These are phyloP conservation scores for Solanum chacoense DNA, from an alignment of 305 asterid genomes.

Conservation along the genomic window DNA sequence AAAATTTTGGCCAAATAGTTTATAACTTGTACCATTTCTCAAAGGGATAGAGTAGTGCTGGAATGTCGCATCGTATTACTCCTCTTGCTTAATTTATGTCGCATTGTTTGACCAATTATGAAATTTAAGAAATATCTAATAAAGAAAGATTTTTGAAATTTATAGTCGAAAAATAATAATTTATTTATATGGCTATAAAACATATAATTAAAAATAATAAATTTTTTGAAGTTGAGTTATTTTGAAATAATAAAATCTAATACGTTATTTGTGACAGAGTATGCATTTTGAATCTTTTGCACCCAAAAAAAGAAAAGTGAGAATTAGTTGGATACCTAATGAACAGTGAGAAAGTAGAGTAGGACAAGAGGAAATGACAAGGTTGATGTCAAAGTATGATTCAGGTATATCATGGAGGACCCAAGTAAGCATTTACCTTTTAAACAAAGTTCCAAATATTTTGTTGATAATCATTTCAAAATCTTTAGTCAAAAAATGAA, in stretches of 20 bases:
- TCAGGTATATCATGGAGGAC: constrained; percentile 1
- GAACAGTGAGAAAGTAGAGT: background rate
- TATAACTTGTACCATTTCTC: background rate
- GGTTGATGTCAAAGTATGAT: background rate
- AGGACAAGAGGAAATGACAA: background rate
- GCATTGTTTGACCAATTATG: background rate
- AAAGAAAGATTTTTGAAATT: background rate
- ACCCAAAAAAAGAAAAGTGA: background rate
- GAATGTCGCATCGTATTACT: background rate
- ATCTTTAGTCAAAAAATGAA: background rate
- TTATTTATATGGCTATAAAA: background rate
- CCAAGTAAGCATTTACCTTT: background rate
- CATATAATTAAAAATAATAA: background rate
- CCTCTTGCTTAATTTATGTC: background rate
- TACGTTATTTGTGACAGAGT: background rate
- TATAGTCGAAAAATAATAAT: background rate
- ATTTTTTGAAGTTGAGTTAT: background rate
- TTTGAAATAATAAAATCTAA: background rate
- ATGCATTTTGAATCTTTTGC: background rate
- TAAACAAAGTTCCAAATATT: background rate
- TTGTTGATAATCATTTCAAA: background rate
- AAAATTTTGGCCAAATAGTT: too few species aligned
- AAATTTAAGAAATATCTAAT: background rate
- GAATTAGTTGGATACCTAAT: background rate
- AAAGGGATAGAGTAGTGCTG: background rate